Evolutionary conservation across 176 grass and related monocot genomes (phyloP).

Genomic region (Carex parvula): DNA sequence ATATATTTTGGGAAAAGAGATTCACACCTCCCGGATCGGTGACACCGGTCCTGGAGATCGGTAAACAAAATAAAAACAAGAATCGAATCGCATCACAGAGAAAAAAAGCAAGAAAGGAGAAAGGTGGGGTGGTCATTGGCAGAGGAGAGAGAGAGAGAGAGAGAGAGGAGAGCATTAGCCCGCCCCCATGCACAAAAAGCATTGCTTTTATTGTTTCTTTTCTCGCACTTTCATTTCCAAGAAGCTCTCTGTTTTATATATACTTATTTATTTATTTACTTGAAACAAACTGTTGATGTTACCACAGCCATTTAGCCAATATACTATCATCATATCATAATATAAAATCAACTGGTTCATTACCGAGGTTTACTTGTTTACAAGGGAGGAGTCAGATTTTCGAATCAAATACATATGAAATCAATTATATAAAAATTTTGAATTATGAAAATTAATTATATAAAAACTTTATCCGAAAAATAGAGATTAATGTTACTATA

Average conservation of each 20-base stretch:
- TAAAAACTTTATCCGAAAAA: too few species aligned
- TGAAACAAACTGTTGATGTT: neutral
- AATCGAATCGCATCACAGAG: constrained; percentile 2
- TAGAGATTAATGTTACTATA: too few species aligned
- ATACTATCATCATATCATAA: neutral
- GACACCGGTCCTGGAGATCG: constrained; percentile 25
- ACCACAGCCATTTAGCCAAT: neutral
- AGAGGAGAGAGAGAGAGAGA: neutral
- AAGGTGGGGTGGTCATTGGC: neutral
- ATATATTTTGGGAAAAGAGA: neutral
- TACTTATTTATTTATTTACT: neutral
- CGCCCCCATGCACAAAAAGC: constrained; percentile 20
- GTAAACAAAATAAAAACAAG: constrained; percentile 11
- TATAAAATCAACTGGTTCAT: neutral
- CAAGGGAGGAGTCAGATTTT: too few species aligned
- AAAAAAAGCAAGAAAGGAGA: constrained; percentile 7
- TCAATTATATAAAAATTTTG: too few species aligned
- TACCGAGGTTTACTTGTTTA: neutral
- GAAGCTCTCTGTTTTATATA: constrained; percentile 27
- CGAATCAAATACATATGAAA: too few species aligned
- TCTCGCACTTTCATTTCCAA: constrained; percentile 25
- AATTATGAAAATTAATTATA: too few species aligned
- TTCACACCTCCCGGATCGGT: neutral
- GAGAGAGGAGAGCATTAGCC: neutral
- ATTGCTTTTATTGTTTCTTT: constrained; percentile 22